Evolutionary conservation across 768 basidiomycete genomes (phyloP).

Genomic region (Psilocybe cyanescens): DNA sequence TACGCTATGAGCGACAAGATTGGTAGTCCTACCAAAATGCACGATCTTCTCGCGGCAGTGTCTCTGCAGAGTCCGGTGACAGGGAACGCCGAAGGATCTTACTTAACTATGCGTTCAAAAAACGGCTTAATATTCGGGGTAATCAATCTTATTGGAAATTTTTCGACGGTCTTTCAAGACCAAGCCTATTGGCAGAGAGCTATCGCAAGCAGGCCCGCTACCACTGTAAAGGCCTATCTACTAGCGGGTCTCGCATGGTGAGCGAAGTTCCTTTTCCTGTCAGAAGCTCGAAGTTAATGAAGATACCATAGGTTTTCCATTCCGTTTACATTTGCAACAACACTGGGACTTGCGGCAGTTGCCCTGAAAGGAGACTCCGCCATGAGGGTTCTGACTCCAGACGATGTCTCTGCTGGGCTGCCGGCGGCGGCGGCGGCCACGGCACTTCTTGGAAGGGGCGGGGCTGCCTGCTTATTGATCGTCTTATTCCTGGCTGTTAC

Average conservation of each 20-base stretch:
- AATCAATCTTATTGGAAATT: conserved; percentile 88
- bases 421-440: conserved; percentile 84
- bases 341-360: conserved; percentile 85
- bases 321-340: conserved; percentile 85
- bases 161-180: conserved; percentile 58
- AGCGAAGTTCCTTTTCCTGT: neutral
- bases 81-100: conserved; percentile 87
- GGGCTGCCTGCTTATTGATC: conserved; percentile 78
- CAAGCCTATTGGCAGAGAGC: conserved; percentile 93
- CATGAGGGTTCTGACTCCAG: conserved; percentile 51
- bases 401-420: conserved; percentile 86
- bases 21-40: conserved; percentile 79
- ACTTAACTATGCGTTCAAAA: conserved; percentile 80
- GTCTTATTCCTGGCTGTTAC: conserved; percentile 89
- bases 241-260: conserved; percentile 89
- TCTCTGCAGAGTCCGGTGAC: conserved; percentile 59
- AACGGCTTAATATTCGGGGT: conserved; percentile 85
- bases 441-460: conserved; percentile 78
- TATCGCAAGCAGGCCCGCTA: conserved; percentile 82
- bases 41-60: conserved; percentile 69
- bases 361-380: conserved; percentile 68
- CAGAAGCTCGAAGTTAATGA: too few relatives aligned
- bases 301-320: conserved; percentile 59
- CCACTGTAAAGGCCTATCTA: conserved; percentile 90
- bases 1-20: conserved; percentile 83